Conservation (phyloP, 352 stramenopile genomes). For the Globisporangium nunn region DNA sequence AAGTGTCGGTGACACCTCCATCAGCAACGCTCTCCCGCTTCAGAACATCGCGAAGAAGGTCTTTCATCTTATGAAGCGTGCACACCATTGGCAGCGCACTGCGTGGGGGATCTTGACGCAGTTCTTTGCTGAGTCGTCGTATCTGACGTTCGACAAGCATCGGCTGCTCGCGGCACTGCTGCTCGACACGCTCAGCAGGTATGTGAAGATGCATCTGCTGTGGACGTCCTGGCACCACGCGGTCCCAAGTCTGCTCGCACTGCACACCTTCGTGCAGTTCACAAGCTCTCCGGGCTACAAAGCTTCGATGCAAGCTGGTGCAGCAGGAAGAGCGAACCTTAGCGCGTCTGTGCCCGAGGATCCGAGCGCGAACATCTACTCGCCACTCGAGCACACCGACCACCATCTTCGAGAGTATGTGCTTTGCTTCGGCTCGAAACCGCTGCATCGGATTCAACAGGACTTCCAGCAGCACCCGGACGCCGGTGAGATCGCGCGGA, state of each 20-base stretch:
- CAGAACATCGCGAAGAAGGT: constrained; percentile 18
- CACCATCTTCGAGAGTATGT: constrained; percentile 48
- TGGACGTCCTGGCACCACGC: constrained; percentile 36
- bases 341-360: neutral
- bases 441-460: constrained; percentile 47
- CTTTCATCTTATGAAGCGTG: constrained; percentile 56
- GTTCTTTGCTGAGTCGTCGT: constrained; percentile 24
- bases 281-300: constrained; percentile 1
- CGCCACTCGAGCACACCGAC: constrained; percentile 25
- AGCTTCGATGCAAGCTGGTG: neutral
- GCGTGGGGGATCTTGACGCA: constrained; percentile 39
- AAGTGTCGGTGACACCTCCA: constrained; percentile 7
- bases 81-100: constrained; percentile 57
- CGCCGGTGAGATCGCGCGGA: constrained; percentile 18
- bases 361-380: constrained; percentile 10
- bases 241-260: constrained; percentile 34
- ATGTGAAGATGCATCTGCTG: constrained; percentile 54
- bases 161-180: constrained; percentile 40
- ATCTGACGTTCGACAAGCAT: constrained; percentile 47
- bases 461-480: constrained; percentile 43
- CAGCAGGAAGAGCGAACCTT: neutral
- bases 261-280: constrained; percentile 30
- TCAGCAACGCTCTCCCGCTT: constrained; percentile 12
- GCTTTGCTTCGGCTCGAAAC: constrained; percentile 46
- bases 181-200: constrained; percentile 43